Evolutionary conservation across 495 filamentous ascomycete species (phyloP), one percentile per base, ranked within the genome.

Genomic region (Stereocaulon alpinum): DNA sequence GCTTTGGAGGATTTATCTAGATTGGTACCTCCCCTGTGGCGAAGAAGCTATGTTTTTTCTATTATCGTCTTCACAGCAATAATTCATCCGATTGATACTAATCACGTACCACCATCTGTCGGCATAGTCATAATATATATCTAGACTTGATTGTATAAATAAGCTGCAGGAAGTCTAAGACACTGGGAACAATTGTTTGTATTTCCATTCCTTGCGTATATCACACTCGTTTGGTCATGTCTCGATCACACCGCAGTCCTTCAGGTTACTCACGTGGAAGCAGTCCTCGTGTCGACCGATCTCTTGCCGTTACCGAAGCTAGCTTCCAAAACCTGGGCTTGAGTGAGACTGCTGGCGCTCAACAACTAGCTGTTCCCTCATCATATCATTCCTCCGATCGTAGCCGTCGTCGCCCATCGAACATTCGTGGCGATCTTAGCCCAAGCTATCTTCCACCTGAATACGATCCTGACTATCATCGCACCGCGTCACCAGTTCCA

Each of bases 291-390:
- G 44, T 52, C 30, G 52, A 61, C 40, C 55, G 54, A 45, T 59
- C 41, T 37, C 61, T 68, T 34, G 50, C 66, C 53, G 61, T 63
- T 40, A 68, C 66, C 53, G 64, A 68, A 63, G 61, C 65, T 37
- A 68, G 61, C 53, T 63, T 68, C 18, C 64, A 68, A 32, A 56
- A 60, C 20, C 59, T 68, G 11, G 61, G 63, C 22, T 29, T 68
- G n/a, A 58, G 44, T 29, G 65, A 65, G 24, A 61, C 65, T 18
- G 61, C 53, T 10, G 51, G 59, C 18, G 49, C 54, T 51, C 63
- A 52, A 45, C 56, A 64, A n/a, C 44, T 55, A 37, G 55, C 63
- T 14, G 59, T 43, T 0, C 55, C 63, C 15, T 62, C 63, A 41
- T 17, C 63, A 2, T 64, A 64, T 50, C 32, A 58, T 10, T 41